Evolutionary conservation across 495 filamentous ascomycete genomes (phyloP), one percentile per base, ranked within the genome.

Genomic region (Geopyxis carbonaria): DNA sequence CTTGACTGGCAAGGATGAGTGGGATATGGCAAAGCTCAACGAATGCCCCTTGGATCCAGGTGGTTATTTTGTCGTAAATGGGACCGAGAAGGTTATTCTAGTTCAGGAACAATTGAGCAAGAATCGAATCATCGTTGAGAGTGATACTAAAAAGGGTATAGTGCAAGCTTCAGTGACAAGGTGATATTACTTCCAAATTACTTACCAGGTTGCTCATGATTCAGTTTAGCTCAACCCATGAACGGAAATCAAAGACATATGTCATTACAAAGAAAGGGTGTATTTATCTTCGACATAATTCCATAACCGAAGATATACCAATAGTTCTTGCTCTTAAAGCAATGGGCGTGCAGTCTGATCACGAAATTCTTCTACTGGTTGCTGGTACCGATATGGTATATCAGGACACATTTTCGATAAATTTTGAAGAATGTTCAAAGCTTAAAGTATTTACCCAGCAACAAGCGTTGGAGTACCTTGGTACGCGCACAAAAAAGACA

Each of bases 91-190:
- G 64, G 89, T 95, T 34, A 95, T 99, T 53, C 69, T 99, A 10
- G 86, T 95, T 23, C 89, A 95, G 57, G 89, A 99, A 49, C 89
- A 95, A 59, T 63, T 95, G 55, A 95, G 87, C 66, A 95, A 95
- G 65, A 99, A 99, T 60, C 70, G 89, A 63, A 82, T 95, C 43
- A 93, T 99, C 53, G 85, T 99, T 6, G 91, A 99, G 58, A 73
- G 77, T 28, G 83, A 89, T 51, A 69, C 73, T 3, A 86, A 87
- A 56, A 93, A 92, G 45, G 78, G 76, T 19, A 77, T 91, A 42
- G 80, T 93, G n/a, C 78, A 84, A 47, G 91, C 91, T 14, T 93
- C 85, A 5, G 91, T 95, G n/a, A 97, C 81, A 15, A 73, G 71
- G 71, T 72, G 46, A 40, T 48, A 16, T 18, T 31, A 28, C 10